These are phyloP conservation scores for Leishmania amazonensis DNA, from an alignment of 208 protist species.

Conservation along the genomic window DNA sequence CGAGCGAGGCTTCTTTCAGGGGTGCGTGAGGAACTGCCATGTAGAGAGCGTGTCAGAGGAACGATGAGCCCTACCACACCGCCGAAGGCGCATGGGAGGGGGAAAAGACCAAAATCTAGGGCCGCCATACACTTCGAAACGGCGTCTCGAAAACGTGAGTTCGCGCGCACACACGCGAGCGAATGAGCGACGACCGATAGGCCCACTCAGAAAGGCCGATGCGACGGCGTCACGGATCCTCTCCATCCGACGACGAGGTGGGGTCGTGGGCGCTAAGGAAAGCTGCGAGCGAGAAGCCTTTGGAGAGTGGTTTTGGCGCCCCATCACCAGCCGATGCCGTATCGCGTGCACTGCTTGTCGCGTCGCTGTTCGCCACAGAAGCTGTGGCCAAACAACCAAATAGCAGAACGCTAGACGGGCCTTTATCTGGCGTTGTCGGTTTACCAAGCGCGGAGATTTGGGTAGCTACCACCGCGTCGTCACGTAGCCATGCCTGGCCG, in stretches of 20 bases:
- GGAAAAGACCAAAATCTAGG: background rate
- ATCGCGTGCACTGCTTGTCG: background rate
- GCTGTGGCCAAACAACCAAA: conserved; percentile 2
- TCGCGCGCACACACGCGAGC: background rate
- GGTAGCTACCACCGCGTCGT: conserved; percentile 10
- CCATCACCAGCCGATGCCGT: background rate
- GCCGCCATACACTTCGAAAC: background rate
- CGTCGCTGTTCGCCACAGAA: background rate
- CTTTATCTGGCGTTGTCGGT: conserved; percentile 22
- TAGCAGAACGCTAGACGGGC: conserved; percentile 27
- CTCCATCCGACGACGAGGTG: conserved; percentile 15
- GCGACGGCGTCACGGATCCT: background rate
- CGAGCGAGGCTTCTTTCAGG: background rate
- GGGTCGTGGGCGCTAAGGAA: conserved; percentile 12
- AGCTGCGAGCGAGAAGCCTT: conserved; percentile 19
- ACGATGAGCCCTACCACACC: background rate
- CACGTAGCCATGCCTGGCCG: conserved; percentile 38
- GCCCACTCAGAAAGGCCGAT: background rate
- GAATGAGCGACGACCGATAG: background rate
- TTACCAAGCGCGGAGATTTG: conserved; percentile 23
- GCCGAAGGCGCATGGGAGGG: background rate
- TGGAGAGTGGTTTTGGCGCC: background rate
- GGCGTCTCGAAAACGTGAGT: background rate
- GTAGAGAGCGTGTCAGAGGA: background rate
- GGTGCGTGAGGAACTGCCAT: background rate